Percentiles rank a stretch among this genome's conserved stretches.
phyloP scores from a whole-genome alignment of 345 rosid species.

The Arabidopsis suecica region DNA sequence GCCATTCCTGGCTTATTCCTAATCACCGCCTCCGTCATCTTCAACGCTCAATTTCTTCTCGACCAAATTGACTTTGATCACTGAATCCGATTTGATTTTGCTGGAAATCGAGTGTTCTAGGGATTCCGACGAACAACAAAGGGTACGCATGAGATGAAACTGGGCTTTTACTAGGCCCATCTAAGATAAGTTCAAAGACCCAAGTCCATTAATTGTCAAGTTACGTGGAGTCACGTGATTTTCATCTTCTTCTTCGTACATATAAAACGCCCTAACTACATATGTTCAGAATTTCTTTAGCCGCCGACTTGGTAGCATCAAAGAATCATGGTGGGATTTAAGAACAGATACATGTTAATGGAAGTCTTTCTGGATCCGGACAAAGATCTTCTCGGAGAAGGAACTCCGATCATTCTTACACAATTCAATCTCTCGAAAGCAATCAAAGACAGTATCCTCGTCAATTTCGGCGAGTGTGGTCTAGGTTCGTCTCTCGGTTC shows the following conservation, averaged over 20 bases:
- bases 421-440: conserved; percentile 63
- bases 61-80: conserved; percentile 23
- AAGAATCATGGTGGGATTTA: conserved; percentile 70
- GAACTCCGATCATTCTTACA: conserved; percentile 70
- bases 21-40: conserved; percentile 95
- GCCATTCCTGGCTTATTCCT: conserved; percentile 99
- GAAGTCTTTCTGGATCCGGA: conserved; percentile 79
- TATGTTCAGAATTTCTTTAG: background rate
- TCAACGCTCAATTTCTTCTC: conserved; percentile 7
- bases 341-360: conserved; percentile 76
- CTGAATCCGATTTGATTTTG: conserved; percentile 28
- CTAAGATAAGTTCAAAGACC: background rate
- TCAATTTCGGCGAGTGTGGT: conserved; percentile 83
- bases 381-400: conserved; percentile 51
- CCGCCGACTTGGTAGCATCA: conserved; percentile 32
- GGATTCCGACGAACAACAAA: conserved; percentile 18
- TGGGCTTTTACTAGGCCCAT: conserved; percentile 28
- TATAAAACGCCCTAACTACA: background rate
- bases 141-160: background rate
- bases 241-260: background rate
- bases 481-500: conserved; percentile 73
- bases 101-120: conserved; percentile 9
- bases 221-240: conserved; percentile 5
- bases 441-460: conserved; percentile 65
- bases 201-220: background rate